Evolutionary conservation across 73 alveolate species (phyloP), one percentile per base, ranked within the genome.

Genomic region (Paramecium tetraurelia): DNA sequence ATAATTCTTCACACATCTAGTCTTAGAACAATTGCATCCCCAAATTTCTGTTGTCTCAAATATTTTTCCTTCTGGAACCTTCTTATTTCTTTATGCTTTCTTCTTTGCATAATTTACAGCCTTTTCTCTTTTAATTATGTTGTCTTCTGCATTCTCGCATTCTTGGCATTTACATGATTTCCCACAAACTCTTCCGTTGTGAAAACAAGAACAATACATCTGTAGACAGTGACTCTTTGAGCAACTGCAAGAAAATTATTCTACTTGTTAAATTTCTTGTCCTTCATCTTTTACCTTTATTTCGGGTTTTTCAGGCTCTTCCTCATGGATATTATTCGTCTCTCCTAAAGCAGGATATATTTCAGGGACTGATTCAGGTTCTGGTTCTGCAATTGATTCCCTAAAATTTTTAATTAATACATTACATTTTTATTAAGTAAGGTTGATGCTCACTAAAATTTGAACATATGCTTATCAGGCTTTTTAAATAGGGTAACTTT

Each of bases 191-290:
- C 90, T 59, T 7, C 75, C 75, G 43, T 80, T 80, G 29, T 80
- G 90, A 22, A 80, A 80, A 80, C 90, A 80, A 44, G 90, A 80
- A 46, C 90, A 80, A 80, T 80, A 80, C 90, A 80, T 80, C 35
- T 80, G 43, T 12, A 80, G 21, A 46, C 90, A 80, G 7, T 44
- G 46, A 20, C 77, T 44, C 53, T 80, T 80, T 7, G 12, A 40
- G 24, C 90, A 80, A 35, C 76, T 41, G 24, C 90, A 80, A 43
- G 76, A 58, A 12, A 10, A 20, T 1, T 9, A 80, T 40, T 40
- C 33, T 20, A 43, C 72, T 80, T 21, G 4, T 29, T 72, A n/a
- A 12, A 72, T n/a, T 2, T 33, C 36, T 36, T 72, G 5, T 3
- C 6, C 7, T 43, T 16, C 6, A 8, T 29, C 59, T 72, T 72